Conservation (phyloP, 208 protist species). For the Blechomonas ayalai region DNA sequence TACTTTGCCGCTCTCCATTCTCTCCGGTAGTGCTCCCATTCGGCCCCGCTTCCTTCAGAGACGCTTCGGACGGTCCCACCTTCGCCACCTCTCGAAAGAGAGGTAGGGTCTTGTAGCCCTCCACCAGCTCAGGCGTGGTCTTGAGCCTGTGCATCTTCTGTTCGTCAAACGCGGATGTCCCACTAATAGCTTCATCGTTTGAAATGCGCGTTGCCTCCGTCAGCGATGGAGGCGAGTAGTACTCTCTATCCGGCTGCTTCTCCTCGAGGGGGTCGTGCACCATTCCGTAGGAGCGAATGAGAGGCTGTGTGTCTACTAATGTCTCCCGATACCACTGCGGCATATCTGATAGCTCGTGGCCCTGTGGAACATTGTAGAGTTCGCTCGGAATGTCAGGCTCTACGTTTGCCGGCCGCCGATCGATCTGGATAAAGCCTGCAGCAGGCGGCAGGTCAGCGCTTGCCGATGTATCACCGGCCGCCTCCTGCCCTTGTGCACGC, state of each 20-base stretch:
- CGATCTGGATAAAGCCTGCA: slow-evolving; percentile 48
- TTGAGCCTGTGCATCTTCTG: slow-evolving; percentile 70
- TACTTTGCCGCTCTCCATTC: slow-evolving; percentile 40
- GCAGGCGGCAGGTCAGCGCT: background rate
- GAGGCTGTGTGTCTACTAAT: slow-evolving; percentile 68
- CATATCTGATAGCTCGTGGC: slow-evolving; percentile 45
- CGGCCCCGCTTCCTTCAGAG: slow-evolving; percentile 6
- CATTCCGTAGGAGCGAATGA: slow-evolving; percentile 73
- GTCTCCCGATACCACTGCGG: slow-evolving; percentile 76
- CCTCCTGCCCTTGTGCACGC: background rate
- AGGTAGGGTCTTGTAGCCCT: slow-evolving; percentile 77
- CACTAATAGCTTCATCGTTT: slow-evolving; percentile 59
- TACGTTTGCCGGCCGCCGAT: slow-evolving; percentile 32
- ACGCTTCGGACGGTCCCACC: slow-evolving; percentile 17
- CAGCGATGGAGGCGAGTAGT: slow-evolving; percentile 55
- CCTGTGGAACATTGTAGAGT: slow-evolving; percentile 56
- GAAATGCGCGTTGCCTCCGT: slow-evolving; percentile 55
- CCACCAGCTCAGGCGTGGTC: slow-evolving; percentile 69
- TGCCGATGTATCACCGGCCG: background rate
- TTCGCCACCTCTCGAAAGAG: slow-evolving; percentile 67
- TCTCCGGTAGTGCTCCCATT: slow-evolving; percentile 8
- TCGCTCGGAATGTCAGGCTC: slow-evolving; percentile 76
- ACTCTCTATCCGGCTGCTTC: slow-evolving; percentile 14
- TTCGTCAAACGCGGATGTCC: slow-evolving; percentile 80
- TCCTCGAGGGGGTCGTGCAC: slow-evolving; percentile 74